Conservation (phyloP, 768 basidiomycete genomes). For the Termitomyces sp. region DNA sequence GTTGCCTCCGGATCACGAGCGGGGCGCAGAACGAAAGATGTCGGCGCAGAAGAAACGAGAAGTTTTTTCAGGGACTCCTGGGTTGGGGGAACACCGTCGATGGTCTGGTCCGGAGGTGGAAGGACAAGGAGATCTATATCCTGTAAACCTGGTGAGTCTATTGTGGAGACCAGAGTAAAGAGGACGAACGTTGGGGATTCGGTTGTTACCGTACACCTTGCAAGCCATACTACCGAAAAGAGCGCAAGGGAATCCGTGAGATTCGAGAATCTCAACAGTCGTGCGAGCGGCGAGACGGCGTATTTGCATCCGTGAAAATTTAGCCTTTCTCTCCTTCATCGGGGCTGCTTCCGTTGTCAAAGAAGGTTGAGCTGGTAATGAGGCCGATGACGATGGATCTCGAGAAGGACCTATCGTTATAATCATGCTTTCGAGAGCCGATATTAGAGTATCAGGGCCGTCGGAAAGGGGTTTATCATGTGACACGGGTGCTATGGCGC, state of each 20-base stretch:
- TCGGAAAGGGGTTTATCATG: background rate
- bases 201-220: slow-evolving; percentile 13
- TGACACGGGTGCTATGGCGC: background rate
- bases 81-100: background rate
- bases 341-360: background rate
- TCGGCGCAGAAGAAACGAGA: slow-evolving; percentile 7
- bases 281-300: slow-evolving; percentile 11
- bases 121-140: slow-evolving; percentile 16
- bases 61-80: slow-evolving; percentile 14
- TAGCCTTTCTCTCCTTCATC: slow-evolving; percentile 2
- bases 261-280: slow-evolving; percentile 6
- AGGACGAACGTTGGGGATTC: slow-evolving; percentile 12
- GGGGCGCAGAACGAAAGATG: slow-evolving; percentile 4
- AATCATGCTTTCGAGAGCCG: background rate
- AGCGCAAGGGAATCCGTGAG: slow-evolving; percentile 9
- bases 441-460: background rate
- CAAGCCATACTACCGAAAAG: slow-evolving; percentile 18
- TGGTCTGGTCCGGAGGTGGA: slow-evolving; percentile 1
- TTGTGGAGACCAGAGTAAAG: background rate
- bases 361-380: background rate
- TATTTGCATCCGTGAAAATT: slow-evolving; percentile 8
- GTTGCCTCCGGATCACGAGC: slow-evolving; percentile 12
- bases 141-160: background rate
- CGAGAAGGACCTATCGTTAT: background rate
- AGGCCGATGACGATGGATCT: background rate